These are phyloP conservation scores for Colletotrichum sp. DNA, from an alignment of 2,329 filamentous ascomycete species.

Conservation along the genomic window DNA sequence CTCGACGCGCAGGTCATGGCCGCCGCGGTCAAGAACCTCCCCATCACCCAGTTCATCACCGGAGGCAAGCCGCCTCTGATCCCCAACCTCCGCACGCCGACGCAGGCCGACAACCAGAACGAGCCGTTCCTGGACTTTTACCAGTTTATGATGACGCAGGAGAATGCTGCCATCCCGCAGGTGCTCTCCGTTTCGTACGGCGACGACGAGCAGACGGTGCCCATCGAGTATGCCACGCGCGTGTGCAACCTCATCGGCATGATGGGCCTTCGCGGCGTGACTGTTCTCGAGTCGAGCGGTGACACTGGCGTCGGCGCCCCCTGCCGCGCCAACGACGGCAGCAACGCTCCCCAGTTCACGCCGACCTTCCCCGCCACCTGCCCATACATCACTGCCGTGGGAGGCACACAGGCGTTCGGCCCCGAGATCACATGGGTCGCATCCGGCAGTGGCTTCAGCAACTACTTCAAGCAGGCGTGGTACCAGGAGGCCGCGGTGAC, in stretches of 20 bases:
- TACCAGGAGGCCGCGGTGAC: conserved; percentile 52
- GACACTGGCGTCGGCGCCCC: conserved; percentile 60
- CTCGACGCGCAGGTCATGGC: conserved; percentile 70
- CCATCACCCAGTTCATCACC: conserved; percentile 29
- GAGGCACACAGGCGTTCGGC: conserved; percentile 52
- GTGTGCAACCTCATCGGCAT: conserved; percentile 68
- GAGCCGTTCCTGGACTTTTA: conserved; percentile 73
- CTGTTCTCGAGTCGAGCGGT: conserved; percentile 65
- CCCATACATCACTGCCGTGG: conserved; percentile 63
- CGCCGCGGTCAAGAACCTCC: conserved; percentile 49
- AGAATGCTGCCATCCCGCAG: conserved; percentile 58
- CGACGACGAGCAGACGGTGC: conserved; percentile 70
- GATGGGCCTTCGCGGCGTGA: conserved; percentile 67
- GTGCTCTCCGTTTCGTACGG: conserved; percentile 70
- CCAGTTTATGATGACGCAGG: conserved; percentile 58
- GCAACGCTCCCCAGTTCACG: conserved; percentile 19
- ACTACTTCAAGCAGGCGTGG: conserved; percentile 46
- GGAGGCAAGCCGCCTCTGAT: conserved; percentile 33
- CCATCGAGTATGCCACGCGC: conserved; percentile 58
- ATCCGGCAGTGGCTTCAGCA: conserved; percentile 57
- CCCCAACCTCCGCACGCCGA: conserved; percentile 25
- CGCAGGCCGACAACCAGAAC: conserved; percentile 53
- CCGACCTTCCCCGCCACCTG: conserved; percentile 36
- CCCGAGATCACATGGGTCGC: conserved; percentile 61
- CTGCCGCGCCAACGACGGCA: conserved; percentile 59